Evolutionary conservation across 73 alveolate species (phyloP).

Genomic region (Symbiodinium pilosum): DNA sequence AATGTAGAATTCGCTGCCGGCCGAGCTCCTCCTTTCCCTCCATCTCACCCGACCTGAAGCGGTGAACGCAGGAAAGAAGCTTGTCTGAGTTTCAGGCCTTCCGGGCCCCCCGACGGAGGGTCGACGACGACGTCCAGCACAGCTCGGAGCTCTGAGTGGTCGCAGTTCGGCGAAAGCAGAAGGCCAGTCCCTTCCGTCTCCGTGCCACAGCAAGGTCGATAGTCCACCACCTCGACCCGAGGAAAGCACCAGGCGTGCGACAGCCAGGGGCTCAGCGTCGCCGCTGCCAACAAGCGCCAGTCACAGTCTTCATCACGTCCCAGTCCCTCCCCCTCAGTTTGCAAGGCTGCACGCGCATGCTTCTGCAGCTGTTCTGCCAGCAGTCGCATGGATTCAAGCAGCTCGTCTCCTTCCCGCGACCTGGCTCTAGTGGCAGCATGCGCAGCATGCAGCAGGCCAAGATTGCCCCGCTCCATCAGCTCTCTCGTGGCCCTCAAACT

Average conservation of each 20-base stretch:
- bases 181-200: too few species aligned
- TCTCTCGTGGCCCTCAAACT: not conserved
- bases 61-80: too few species aligned
- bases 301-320: not conserved
- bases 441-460: not conserved
- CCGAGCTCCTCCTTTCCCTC: slow-evolving; percentile 35
- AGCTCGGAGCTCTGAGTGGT: slow-evolving; percentile 20
- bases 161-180: slow-evolving; percentile 9
- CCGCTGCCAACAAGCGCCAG: slow-evolving; percentile 10
- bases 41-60: too few species aligned
- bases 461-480: not conserved
- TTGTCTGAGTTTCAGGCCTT: too few species aligned
- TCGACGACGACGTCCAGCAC: slow-evolving; percentile 67
- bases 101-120: too few species aligned
- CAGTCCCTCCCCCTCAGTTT: not conserved
- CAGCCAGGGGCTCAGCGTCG: slow-evolving; percentile 68
- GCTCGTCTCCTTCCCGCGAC: too few species aligned
- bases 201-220: slow-evolving; percentile 24
- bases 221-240: slow-evolving; percentile 66
- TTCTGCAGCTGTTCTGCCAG: slow-evolving; percentile 32
- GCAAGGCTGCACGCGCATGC: not conserved
- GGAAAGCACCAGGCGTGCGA: slow-evolving; percentile 52
- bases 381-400: not conserved
- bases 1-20: slow-evolving; percentile 66
- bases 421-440: not conserved